Evolutionary conservation across 2,329 filamentous ascomycete species (phyloP).

Genomic region (Fusarium robinianum): DNA sequence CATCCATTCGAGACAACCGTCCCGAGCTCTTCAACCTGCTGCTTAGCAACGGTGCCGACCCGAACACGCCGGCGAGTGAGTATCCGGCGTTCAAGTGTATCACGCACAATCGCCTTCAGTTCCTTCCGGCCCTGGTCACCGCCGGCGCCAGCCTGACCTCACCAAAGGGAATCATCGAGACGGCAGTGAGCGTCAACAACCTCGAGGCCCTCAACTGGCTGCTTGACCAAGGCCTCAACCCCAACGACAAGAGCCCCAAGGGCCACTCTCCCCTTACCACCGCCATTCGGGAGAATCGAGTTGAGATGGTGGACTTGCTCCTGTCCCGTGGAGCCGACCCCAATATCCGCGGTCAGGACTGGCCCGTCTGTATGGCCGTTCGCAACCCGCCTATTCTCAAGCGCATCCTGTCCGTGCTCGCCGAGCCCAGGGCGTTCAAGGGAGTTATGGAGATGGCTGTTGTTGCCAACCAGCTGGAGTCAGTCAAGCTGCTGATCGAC

Average conservation of each 20-base stretch:
- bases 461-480: slow-evolving; percentile 67
- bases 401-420: slow-evolving; percentile 60
- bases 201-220: slow-evolving; percentile 64
- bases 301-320: slow-evolving; percentile 63
- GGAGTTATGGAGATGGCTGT: slow-evolving; percentile 72
- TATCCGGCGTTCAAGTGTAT: slow-evolving; percentile 72
- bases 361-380: slow-evolving; percentile 73
- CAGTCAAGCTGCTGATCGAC: slow-evolving; percentile 65
- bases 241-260: slow-evolving; percentile 62
- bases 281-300: slow-evolving; percentile 63
- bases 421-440: slow-evolving; percentile 65
- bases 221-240: slow-evolving; percentile 61
- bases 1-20: slow-evolving; percentile 69
- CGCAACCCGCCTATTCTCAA: slow-evolving; percentile 62
- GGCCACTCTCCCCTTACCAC: slow-evolving; percentile 67
- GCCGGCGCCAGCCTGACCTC: slow-evolving; percentile 63
- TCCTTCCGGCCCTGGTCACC: slow-evolving; percentile 61
- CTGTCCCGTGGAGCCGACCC: slow-evolving; percentile 64
- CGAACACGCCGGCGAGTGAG: slow-evolving; percentile 65
- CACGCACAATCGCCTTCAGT: slow-evolving; percentile 65
- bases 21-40: slow-evolving; percentile 65
- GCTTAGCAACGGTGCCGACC: slow-evolving; percentile 60
- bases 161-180: slow-evolving; percentile 69
- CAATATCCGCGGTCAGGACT: slow-evolving; percentile 67
- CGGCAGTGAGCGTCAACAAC: slow-evolving; percentile 65